Base-by-base conservation (phyloP, 75 land plant genomes). In the Gnetum montanum region DNA sequence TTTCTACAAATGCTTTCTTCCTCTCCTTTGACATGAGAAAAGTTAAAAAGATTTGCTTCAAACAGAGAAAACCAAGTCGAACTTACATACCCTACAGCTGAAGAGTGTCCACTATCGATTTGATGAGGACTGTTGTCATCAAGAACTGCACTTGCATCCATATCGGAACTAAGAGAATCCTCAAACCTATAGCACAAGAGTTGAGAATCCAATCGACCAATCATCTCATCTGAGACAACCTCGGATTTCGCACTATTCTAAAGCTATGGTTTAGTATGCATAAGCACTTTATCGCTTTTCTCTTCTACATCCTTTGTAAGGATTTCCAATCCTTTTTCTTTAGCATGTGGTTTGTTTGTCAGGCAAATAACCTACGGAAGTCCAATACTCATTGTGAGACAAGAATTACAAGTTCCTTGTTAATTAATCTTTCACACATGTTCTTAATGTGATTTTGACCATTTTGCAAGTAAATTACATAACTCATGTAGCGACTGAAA, bases 31-130 rank as follows among this genome's bases (percentile, higher is more conserved):
- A 20, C 26, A 46, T 46, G 25, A 20, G 48, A 46, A 46, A 46
- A 46, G 48, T 46, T 25, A 4, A 25, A 46, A 13, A 7, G 48
- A 46, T 46, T 25, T 46, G 48, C 25, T 46, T 46, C 48, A 16
- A 46, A 23, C 18, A 11, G 23, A 20, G 48, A 46, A 18, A 46
- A 7, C 8, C 10, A 25, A 25, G 23, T 16, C 8, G 48, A 18
- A 25, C 10, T 18, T 22, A 23, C 25, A 46, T 20, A 46, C 11
- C 23, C 48, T 46, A 46, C 48, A 20, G 23, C 26, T 3, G 48
- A 46, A 46, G 48, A 46, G 16, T 46, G 48, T 46, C 48, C 48
- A 20, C 48, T 46, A 46, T 46, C 48, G 23, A 46, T 46, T 22
- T 46, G 23, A 20, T 20, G 23, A 46, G 48, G 48, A 25, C 48